Conservation (phyloP, 352 stramenopile species). For the Thalassiosira delicatula region DNA sequence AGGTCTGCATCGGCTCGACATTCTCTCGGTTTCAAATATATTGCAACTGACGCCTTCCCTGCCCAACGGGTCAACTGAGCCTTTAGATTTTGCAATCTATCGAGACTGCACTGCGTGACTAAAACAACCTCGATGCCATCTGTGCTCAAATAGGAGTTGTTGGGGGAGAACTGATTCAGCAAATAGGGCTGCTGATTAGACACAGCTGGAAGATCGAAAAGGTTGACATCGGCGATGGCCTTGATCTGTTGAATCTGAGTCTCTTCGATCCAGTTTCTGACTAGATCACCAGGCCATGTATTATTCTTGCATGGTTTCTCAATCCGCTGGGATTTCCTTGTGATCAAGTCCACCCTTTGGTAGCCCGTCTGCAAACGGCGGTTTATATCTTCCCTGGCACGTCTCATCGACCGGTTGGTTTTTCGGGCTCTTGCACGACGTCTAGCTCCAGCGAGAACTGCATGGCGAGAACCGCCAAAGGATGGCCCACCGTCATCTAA, state of each 20-base stretch:
- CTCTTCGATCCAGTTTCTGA: slow-evolving; percentile 16
- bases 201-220: slow-evolving; percentile 8
- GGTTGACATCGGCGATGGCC: slow-evolving; percentile 21
- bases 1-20: background rate
- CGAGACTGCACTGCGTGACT: slow-evolving; percentile 36
- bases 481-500: slow-evolving; percentile 35
- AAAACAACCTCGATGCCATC: slow-evolving; percentile 28
- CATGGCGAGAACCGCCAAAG: slow-evolving; percentile 20
- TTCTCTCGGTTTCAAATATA: slow-evolving; percentile 33
- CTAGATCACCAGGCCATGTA: slow-evolving; percentile 31
- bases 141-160: background rate
- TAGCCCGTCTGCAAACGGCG: slow-evolving; percentile 6
- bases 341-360: background rate
- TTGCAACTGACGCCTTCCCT: slow-evolving; percentile 30
- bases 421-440: slow-evolving; percentile 29
- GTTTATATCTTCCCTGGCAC: background rate
- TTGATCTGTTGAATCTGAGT: slow-evolving; percentile 13
- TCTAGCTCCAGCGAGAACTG: slow-evolving; percentile 33
- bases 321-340: background rate
- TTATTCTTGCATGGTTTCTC: background rate
- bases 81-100: slow-evolving; percentile 36
- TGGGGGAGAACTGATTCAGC: slow-evolving; percentile 1
- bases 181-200: background rate
- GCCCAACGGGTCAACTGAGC: slow-evolving; percentile 27
- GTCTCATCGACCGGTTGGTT: slow-evolving; percentile 14